These are phyloP conservation scores for Hibiscus syriacus DNA, from an alignment of 345 rosid species.

Conservation along the genomic window DNA sequence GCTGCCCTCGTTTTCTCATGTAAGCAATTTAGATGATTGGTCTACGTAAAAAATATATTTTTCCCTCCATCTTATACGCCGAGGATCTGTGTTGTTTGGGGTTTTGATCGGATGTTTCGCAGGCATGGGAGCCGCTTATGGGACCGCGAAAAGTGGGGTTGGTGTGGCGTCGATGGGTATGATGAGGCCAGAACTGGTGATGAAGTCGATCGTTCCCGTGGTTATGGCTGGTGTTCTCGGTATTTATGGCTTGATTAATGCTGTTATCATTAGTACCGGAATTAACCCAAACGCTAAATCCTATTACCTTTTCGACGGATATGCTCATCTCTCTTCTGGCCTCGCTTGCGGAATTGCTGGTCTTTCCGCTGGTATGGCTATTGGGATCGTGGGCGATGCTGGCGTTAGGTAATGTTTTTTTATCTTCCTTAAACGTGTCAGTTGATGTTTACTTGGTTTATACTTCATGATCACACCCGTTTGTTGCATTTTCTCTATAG, in stretches of 20 bases:
- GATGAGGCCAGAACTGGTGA: slow-evolving; percentile 69
- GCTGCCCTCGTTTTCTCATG: slow-evolving; percentile 95
- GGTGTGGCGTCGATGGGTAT: slow-evolving; percentile 78
- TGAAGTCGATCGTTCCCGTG: slow-evolving; percentile 69
- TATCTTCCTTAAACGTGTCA: background rate
- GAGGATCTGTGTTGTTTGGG: slow-evolving; percentile 3
- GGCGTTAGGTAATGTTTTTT: slow-evolving; percentile 48
- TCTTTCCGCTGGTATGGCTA: slow-evolving; percentile 69
- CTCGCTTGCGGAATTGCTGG: slow-evolving; percentile 73
- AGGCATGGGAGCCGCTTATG: too few relatives aligned
- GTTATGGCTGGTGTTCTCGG: slow-evolving; percentile 80
- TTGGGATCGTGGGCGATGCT: slow-evolving; percentile 71
- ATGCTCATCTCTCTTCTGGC: slow-evolving; percentile 66
- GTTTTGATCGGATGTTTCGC: slow-evolving; percentile 15
- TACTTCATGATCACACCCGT: background rate
- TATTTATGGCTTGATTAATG: slow-evolving; percentile 62
- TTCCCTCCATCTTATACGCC: background rate
- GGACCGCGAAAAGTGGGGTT: slow-evolving; percentile 72
- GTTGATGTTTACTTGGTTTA: background rate
- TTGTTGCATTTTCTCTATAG: background rate
- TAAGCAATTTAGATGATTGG: slow-evolving; percentile 23
- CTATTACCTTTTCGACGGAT: slow-evolving; percentile 64
- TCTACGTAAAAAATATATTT: background rate
- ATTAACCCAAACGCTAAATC: slow-evolving; percentile 67
- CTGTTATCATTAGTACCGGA: slow-evolving; percentile 62